Evolutionary conservation across 164 flowering plant genomes (phyloP), one percentile per base, ranked within the genome.

Genomic region (Paratinospora sagittata): DNA sequence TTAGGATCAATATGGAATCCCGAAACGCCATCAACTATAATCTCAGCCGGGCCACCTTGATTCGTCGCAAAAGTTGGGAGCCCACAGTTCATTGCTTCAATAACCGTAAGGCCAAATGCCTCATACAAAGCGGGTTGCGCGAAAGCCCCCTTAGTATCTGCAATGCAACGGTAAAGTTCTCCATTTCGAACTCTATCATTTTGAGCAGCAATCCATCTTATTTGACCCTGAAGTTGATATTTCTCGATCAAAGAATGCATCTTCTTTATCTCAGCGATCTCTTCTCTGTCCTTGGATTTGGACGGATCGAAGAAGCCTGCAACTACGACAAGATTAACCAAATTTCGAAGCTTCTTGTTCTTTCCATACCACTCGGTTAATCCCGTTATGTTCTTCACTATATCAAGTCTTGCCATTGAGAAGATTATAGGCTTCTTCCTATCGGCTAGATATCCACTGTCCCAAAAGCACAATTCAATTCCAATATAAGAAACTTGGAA

Each of bases 361-460:
- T 88, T 92, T 7, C 93, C 97, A 64, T 78, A 92, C 98, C 97
- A 92, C 75, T 92, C 97, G 2, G 87, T 81, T 55, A 94, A 77
- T 45, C 98, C 98, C 0, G 90, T 78, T 23, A 90, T 82, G 82
- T 93, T 93, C 80, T 96, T 96, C 80, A 93, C 98, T 8, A 79
- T 85, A 63, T 96, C 99, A 3, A 96, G 93, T 77, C 99, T 88
- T 27, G 99, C 99, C 99, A 96, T 96, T 6, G 98, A 91, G 84
- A 96, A 96, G 66, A 96, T 84, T 37, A 96, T 93, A 4, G 99
- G 98, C 75, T 93, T 96, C 73, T 78, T 88, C 80, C 73, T 81
- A 78, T 96, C 97, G 30, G 81, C 85, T 8, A 93, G 84, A 75
- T 75, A 89, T 66, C 99, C 99, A 37, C 98, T 96, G 90, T 74